Evolutionary conservation across 768 basidiomycete species (phyloP).

Genomic region (Rhizopogon vulgaris): DNA sequence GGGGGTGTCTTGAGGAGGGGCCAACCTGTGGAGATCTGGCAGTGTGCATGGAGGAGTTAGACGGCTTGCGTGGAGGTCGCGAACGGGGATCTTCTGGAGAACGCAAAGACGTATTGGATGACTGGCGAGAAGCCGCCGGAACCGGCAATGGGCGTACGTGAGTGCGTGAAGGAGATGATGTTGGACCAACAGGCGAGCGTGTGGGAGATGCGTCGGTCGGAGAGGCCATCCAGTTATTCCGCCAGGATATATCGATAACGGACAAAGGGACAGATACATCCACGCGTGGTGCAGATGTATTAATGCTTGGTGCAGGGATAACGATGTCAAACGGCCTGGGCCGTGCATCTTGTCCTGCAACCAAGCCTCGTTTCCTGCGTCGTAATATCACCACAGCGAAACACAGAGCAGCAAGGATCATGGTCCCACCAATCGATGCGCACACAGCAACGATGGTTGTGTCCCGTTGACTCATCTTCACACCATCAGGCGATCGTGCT

Average conservation of each 20-base stretch:
- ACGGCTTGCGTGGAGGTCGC: background rate
- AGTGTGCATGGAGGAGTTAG: background rate
- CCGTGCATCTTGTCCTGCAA: slow-evolving; percentile 17
- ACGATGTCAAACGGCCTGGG: slow-evolving; percentile 18
- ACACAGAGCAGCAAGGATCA: slow-evolving; percentile 8
- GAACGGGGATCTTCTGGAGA: background rate
- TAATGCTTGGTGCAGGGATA: slow-evolving; percentile 7
- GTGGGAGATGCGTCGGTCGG: background rate
- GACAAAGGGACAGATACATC: background rate
- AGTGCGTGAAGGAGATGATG: background rate
- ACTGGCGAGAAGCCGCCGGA: background rate
- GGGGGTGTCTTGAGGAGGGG: background rate
- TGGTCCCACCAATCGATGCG: slow-evolving; percentile 16
- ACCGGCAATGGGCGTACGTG: background rate
- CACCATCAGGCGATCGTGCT: background rate
- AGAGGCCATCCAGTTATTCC: background rate
- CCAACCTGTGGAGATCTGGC: background rate
- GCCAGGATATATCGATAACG: slow-evolving; percentile 1
- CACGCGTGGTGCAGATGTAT: background rate
- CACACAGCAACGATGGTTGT: slow-evolving; percentile 13
- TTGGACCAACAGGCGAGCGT: background rate
- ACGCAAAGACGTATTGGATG: slow-evolving; percentile 1
- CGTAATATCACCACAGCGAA: slow-evolving; percentile 14
- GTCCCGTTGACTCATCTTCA: slow-evolving; percentile 1
- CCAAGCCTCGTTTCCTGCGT: slow-evolving; percentile 8